Conservation (phyloP, 2,329 filamentous ascomycete species). For the Aspergillus aculeatinus region DNA sequence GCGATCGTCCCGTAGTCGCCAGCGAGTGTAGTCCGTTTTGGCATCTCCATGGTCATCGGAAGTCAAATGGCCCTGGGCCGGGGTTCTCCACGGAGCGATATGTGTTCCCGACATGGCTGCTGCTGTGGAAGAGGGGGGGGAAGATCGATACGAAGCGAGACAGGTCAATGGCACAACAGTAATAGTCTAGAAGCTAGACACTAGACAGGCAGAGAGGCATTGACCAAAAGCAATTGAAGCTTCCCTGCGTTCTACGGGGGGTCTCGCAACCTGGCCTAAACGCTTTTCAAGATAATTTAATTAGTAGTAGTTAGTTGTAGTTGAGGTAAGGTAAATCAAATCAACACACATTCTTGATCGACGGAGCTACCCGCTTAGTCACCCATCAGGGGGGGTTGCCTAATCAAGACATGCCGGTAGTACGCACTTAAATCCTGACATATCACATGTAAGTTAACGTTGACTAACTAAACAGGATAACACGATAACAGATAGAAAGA, state of each 20-base stretch:
- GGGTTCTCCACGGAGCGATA: slow-evolving; percentile 37
- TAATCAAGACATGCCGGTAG: not conserved
- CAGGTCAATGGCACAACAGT: not conserved
- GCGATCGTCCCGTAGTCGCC: slow-evolving; percentile 79
- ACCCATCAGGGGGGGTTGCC: slow-evolving; percentile 11
- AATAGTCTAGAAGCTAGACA: too few relatives aligned
- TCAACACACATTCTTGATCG: not conserved
- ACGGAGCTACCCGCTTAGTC: slow-evolving; percentile 17
- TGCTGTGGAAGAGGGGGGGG: not conserved
- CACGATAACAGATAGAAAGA: too few relatives aligned
- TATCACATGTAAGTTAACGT: not conserved
- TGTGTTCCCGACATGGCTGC: slow-evolving; percentile 25
- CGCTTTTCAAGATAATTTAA: too few relatives aligned
- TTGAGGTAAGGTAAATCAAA: too few relatives aligned
- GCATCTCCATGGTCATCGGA: slow-evolving; percentile 37
- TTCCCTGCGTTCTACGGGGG: too few relatives aligned
- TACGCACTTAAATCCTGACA: too few relatives aligned
- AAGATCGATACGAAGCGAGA: not conserved
- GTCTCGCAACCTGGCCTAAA: too few relatives aligned
- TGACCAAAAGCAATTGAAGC: too few relatives aligned
- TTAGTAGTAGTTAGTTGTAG: too few relatives aligned
- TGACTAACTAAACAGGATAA: too few relatives aligned
- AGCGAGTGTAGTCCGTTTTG: slow-evolving; percentile 76
- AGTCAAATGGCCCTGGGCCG: slow-evolving; percentile 36
- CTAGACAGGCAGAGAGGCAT: too few relatives aligned